Conservation (phyloP, 2,329 filamentous ascomycete species). For the Didymella arachidicola region DNA sequence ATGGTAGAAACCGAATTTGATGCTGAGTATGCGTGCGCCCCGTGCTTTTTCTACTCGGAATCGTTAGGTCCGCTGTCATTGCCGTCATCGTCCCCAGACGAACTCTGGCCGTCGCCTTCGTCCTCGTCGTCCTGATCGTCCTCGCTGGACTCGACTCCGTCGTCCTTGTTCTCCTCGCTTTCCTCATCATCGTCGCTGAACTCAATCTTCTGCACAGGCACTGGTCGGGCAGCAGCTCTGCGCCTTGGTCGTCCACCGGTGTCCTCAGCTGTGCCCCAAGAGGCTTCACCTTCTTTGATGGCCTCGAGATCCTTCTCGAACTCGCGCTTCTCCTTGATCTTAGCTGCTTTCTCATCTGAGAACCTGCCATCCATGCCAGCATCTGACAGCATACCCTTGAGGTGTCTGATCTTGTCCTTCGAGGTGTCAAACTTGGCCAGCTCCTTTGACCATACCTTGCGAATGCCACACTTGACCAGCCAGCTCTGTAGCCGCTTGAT, state of each 20-base stretch:
- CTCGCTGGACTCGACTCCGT: conserved; percentile 25
- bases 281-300: conserved; percentile 79
- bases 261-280: conserved; percentile 69
- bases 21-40: neutral
- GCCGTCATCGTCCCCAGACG: conserved; percentile 26
- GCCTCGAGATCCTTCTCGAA: conserved; percentile 83
- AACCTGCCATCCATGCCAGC: conserved; percentile 89
- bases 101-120: conserved; percentile 31
- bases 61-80: conserved; percentile 29
- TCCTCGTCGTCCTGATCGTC: conserved; percentile 24
- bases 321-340: conserved; percentile 88
- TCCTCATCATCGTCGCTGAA: conserved; percentile 37
- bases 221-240: conserved; percentile 29
- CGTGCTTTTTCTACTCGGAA: conserved; percentile 30
- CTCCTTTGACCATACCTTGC: conserved; percentile 87
- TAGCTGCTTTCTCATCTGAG: conserved; percentile 80
- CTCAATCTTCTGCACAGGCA: conserved; percentile 32
- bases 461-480: conserved; percentile 87
- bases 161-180: conserved; percentile 31
- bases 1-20: neutral
- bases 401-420: conserved; percentile 81
- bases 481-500: conserved; percentile 89
- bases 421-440: conserved; percentile 76
- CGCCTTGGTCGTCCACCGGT: conserved; percentile 41
- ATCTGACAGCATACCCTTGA: conserved; percentile 80